Evolutionary conservation across 768 basidiomycete genomes (phyloP).

Genomic region (Rhodotorula toruloides): DNA sequence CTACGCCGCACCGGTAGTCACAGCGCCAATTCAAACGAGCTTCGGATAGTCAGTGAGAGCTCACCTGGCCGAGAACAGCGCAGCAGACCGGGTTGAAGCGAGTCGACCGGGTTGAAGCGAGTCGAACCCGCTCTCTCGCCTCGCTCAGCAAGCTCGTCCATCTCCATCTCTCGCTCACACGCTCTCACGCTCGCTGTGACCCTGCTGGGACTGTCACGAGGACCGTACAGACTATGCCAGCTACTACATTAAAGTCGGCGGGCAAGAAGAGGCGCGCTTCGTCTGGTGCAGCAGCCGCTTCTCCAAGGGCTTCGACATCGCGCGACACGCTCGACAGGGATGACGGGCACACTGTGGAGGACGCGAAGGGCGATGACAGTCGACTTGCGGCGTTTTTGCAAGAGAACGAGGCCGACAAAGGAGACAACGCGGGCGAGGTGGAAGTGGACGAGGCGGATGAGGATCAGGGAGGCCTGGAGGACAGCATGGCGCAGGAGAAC

Average conservation of each 20-base stretch:
- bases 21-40: too few relatives aligned
- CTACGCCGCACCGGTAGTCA: too few relatives aligned
- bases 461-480: not conserved
- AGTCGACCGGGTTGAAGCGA: too few relatives aligned
- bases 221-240: constrained; percentile 2
- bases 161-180: too few relatives aligned
- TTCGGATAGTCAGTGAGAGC: too few relatives aligned
- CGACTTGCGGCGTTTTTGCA: constrained; percentile 44
- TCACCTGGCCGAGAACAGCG: too few relatives aligned
- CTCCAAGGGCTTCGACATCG: constrained; percentile 13
- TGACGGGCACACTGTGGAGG: too few relatives aligned
- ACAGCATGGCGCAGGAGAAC: constrained; percentile 3
- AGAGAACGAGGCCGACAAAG: constrained; percentile 37
- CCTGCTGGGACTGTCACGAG: too few relatives aligned
- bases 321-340: not conserved
- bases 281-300: not conserved
- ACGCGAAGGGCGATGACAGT: not conserved
- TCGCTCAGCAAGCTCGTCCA: too few relatives aligned
- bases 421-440: not conserved
- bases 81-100: too few relatives aligned
- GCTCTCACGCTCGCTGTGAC: too few relatives aligned
- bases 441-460: not conserved
- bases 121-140: too few relatives aligned
- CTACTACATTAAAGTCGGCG: not conserved
- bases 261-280: not conserved